Percentiles rank a stretch among this genome's conserved stretches.
These are phyloP conservation scores for Ophiostoma fasciatum DNA, from an alignment of 2,329 filamentous ascomycete species.

Conservation along the genomic window DNA sequence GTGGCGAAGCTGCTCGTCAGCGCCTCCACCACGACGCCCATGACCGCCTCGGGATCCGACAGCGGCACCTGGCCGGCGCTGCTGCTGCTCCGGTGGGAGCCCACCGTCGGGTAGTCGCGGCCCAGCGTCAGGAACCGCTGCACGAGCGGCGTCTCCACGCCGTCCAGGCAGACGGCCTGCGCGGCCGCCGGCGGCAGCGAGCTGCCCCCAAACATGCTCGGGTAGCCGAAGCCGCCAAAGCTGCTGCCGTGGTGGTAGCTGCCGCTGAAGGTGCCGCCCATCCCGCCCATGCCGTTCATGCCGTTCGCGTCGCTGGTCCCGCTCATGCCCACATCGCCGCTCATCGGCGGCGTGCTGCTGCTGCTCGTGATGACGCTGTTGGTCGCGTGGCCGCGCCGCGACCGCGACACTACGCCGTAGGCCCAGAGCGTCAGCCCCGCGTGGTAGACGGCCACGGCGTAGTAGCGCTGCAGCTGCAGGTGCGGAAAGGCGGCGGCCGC, in stretches of 20 bases:
- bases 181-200: background rate
- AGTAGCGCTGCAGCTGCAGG: conserved; percentile 46
- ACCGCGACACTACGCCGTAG: conserved; percentile 39
- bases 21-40: conserved; percentile 42
- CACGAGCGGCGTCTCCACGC: conserved; percentile 32
- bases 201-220: too few species aligned
- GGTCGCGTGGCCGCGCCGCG: background rate
- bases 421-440: conserved; percentile 54
- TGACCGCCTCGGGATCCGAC: conserved; percentile 41
- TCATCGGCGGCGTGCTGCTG: too few species aligned
- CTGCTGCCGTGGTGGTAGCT: too few species aligned
- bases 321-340: too few species aligned
- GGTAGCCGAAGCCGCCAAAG: too few species aligned
- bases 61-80: conserved; percentile 27
- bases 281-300: too few species aligned
- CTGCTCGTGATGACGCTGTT: background rate
- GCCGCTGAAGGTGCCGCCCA: too few species aligned
- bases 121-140: conserved; percentile 43
- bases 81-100: conserved; percentile 32
- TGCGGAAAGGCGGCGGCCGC: conserved; percentile 18
- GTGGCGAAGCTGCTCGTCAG: conserved; percentile 35
- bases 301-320: background rate
- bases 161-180: conserved; percentile 37
- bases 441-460: conserved; percentile 54
- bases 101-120: conserved; percentile 24